Evolutionary conservation across 352 stramenopile species (phyloP).

Genomic region (Globisporangium yorkense): DNA sequence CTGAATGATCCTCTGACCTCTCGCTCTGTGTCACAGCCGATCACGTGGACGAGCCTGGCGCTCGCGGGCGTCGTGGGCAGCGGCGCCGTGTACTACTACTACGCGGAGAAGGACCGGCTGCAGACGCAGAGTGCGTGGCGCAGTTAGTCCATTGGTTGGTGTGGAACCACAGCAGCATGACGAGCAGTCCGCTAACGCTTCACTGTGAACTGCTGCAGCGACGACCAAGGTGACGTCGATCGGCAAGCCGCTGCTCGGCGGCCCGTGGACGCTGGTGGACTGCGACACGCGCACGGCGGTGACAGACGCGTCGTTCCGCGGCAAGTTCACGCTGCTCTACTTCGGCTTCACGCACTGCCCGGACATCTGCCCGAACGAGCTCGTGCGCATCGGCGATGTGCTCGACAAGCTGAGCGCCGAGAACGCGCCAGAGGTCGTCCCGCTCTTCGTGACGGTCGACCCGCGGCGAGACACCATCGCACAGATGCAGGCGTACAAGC

Average conservation of each 20-base stretch:
- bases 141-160: background rate
- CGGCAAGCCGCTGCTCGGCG: constrained; percentile 89
- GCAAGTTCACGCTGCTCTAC: constrained; percentile 97
- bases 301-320: constrained; percentile 89
- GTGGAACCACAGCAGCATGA: background rate
- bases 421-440: constrained; percentile 60
- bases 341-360: constrained; percentile 99
- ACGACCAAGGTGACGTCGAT: constrained; percentile 86
- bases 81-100: constrained; percentile 86
- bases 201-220: constrained; percentile 21
- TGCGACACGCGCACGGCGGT: constrained; percentile 78
- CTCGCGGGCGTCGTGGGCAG: constrained; percentile 62
- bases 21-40: constrained; percentile 33
- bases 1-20: background rate
- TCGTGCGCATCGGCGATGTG: constrained; percentile 96
- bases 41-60: constrained; percentile 83
- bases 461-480: constrained; percentile 95
- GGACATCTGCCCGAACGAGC: constrained; percentile 99
- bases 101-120: constrained; percentile 83
- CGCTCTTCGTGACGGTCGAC: constrained; percentile 98
- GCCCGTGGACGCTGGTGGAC: constrained; percentile 92
- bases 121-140: constrained; percentile 68
- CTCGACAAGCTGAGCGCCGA: constrained; percentile 87
- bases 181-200: background rate
- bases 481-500: constrained; percentile 95